Evolutionary conservation across 208 protist species (phyloP).

Genomic region (Leishmania turanica): DNA sequence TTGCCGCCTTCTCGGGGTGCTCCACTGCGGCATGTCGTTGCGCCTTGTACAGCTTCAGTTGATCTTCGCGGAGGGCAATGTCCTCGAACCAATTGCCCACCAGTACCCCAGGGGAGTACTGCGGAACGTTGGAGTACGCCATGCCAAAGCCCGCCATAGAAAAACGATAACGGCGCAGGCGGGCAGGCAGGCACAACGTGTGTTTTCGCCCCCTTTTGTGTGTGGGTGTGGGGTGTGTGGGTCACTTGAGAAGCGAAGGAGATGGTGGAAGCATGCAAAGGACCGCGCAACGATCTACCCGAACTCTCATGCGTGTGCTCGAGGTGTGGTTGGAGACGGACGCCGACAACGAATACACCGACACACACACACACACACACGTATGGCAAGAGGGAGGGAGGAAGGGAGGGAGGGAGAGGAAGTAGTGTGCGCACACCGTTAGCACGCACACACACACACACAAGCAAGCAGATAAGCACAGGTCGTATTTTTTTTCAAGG

Average conservation of each 20-base stretch:
- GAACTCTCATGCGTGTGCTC: not conserved
- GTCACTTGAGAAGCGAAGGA: not conserved
- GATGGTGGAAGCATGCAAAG: not conserved
- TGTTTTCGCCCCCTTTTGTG: not conserved
- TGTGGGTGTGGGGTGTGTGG: not conserved
- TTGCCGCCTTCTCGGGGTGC: slow-evolving; percentile 6
- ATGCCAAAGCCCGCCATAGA: slow-evolving; percentile 27
- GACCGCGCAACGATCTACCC: not conserved
- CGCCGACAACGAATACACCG: not conserved
- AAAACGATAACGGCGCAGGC: not conserved
- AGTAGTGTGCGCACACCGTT: not conserved
- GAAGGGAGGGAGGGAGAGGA: not conserved
- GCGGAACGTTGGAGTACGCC: slow-evolving; percentile 35
- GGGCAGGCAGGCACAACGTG: not conserved
- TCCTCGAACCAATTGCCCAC: slow-evolving; percentile 92
- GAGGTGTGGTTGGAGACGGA: too few relatives aligned
- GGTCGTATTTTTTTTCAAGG: not conserved
- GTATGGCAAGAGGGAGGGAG: not conserved
- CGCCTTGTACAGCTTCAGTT: slow-evolving; percentile 61
- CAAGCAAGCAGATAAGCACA: not conserved
- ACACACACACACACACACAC: not conserved
- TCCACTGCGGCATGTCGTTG: slow-evolving; percentile 9
- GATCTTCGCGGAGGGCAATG: slow-evolving; percentile 68
- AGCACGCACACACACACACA: not conserved
- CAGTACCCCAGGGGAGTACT: slow-evolving; percentile 85